Percentiles rank a stretch among this genome's conserved stretches.
Conservation (phyloP, 805 yeast genomes). For the Clavispora vitiphila region DNA sequence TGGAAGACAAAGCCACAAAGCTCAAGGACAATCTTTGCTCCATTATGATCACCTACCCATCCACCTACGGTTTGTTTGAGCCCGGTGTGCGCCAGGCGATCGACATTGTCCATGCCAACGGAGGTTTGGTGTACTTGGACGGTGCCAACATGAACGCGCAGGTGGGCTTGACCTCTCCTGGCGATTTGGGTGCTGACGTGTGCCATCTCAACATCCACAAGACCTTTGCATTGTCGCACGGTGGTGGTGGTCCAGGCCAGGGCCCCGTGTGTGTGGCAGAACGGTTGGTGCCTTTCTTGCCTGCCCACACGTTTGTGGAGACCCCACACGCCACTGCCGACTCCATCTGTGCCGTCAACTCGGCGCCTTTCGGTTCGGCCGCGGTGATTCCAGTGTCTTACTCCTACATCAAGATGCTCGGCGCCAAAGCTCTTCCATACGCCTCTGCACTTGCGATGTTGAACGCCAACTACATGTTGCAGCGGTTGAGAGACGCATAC, state of each 20-base stretch:
- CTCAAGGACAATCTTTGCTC: slow-evolving; percentile 75
- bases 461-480: slow-evolving; percentile 95
- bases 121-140: slow-evolving; percentile 96
- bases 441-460: slow-evolving; percentile 89
- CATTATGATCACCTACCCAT: slow-evolving; percentile 94
- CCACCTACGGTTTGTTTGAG: slow-evolving; percentile 94
- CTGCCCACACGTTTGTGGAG: slow-evolving; percentile 61
- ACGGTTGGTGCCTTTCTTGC: slow-evolving; percentile 77
- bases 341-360: slow-evolving; percentile 72
- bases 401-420: slow-evolving; percentile 92
- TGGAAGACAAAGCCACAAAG: slow-evolving; percentile 65
- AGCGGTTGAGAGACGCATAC: slow-evolving; percentile 64
- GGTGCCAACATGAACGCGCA: slow-evolving; percentile 99
- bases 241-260: slow-evolving; percentile 99
- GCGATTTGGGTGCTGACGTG: slow-evolving; percentile 96
- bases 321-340: slow-evolving; percentile 45
- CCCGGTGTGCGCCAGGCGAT: slow-evolving; percentile 84
- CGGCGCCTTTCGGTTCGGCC: slow-evolving; percentile 97
- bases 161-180: slow-evolving; percentile 95
- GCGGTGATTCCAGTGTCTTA: slow-evolving; percentile 89
- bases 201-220: slow-evolving; percentile 96
- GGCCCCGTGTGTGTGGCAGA: slow-evolving; percentile 93
- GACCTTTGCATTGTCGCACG: slow-evolving; percentile 96
- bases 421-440: slow-evolving; percentile 75
- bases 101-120: slow-evolving; percentile 74